Percentiles rank a stretch among this genome's conserved stretches.
Evolutionary conservation across 305 asterid species (phyloP).

Genomic region (Fraxinus floribunda): DNA sequence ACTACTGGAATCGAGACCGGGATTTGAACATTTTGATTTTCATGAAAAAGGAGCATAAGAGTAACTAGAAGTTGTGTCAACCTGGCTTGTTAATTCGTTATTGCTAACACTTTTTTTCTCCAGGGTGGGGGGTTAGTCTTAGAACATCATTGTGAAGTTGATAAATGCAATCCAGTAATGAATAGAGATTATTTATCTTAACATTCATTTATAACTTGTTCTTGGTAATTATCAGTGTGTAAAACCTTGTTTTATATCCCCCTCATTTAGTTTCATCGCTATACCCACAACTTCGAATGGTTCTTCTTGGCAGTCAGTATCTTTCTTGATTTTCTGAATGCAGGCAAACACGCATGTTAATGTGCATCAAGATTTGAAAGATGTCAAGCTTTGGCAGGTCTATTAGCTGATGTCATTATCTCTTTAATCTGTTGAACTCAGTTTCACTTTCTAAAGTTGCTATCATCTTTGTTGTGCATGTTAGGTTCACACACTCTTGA

Average conservation of each 20-base stretch:
- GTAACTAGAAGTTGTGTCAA: not conserved
- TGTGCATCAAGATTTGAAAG: slow-evolving; percentile 84
- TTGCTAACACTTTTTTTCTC: not conserved
- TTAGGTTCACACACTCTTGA: slow-evolving; percentile 75
- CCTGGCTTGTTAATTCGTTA: not conserved
- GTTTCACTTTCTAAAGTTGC: slow-evolving; percentile 15
- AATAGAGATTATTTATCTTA: not conserved
- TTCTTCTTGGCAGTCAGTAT: slow-evolving; percentile 21
- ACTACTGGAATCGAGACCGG: not conserved
- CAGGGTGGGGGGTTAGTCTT: not conserved
- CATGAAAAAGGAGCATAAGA: not conserved
- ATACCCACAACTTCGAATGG: not conserved
- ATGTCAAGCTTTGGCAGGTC: slow-evolving; percentile 99
- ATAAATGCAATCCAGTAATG: not conserved
- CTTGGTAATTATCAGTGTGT: not conserved
- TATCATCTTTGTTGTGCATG: slow-evolving; percentile 16
- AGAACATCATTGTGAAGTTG: not conserved
- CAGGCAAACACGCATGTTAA: slow-evolving; percentile 98
- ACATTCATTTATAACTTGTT: not conserved
- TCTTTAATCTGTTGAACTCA: slow-evolving; percentile 13
- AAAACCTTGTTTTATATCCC: not conserved
- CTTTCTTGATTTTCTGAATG: slow-evolving; percentile 25
- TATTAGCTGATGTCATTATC: slow-evolving; percentile 18
- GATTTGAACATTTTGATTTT: not conserved
- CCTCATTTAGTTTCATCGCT: not conserved